phyloP scores from a whole-genome alignment of 2,329 filamentous ascomycete species.

The Allantophomopsis lycopodina region DNA sequence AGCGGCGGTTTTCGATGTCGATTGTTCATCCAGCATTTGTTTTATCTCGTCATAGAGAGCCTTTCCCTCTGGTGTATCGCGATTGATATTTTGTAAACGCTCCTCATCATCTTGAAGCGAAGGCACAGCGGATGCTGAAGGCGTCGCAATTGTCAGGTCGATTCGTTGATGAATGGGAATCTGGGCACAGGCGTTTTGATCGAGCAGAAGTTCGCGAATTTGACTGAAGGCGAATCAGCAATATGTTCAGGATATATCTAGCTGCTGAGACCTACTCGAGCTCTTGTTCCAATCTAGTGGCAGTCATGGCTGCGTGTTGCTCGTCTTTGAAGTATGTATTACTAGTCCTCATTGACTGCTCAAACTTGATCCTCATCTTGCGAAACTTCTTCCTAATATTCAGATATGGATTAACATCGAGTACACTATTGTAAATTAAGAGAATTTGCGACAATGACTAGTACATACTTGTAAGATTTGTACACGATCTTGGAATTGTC shows the following conservation, averaged over 20 bases:
- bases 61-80: slow-evolving; percentile 12
- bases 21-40: slow-evolving; percentile 11
- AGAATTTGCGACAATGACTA: background rate
- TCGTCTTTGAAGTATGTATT: slow-evolving; percentile 73
- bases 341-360: slow-evolving; percentile 64
- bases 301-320: slow-evolving; percentile 66
- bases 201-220: slow-evolving; percentile 74
- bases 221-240: slow-evolving; percentile 39
- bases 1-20: slow-evolving; percentile 3
- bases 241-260: too few species aligned
- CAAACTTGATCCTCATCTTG: slow-evolving; percentile 73
- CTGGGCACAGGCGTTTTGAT: slow-evolving; percentile 75
- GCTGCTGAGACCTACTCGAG: slow-evolving; percentile 60
- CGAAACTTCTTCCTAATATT: slow-evolving; percentile 90
- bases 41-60: slow-evolving; percentile 13
- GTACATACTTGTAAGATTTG: slow-evolving; percentile 22
- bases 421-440: background rate
- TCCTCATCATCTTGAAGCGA: slow-evolving; percentile 12
- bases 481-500: slow-evolving; percentile 14
- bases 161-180: slow-evolving; percentile 63
- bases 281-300: slow-evolving; percentile 74
- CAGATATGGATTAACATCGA: slow-evolving; percentile 10
- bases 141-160: slow-evolving; percentile 38
- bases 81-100: slow-evolving; percentile 8
- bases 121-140: slow-evolving; percentile 10